A percentile compares a stretch with the other conserved stretches of the same genome.
Evolutionary conservation across 139 green algal species (phyloP).

Genomic region (Micractinium conductrix): DNA sequence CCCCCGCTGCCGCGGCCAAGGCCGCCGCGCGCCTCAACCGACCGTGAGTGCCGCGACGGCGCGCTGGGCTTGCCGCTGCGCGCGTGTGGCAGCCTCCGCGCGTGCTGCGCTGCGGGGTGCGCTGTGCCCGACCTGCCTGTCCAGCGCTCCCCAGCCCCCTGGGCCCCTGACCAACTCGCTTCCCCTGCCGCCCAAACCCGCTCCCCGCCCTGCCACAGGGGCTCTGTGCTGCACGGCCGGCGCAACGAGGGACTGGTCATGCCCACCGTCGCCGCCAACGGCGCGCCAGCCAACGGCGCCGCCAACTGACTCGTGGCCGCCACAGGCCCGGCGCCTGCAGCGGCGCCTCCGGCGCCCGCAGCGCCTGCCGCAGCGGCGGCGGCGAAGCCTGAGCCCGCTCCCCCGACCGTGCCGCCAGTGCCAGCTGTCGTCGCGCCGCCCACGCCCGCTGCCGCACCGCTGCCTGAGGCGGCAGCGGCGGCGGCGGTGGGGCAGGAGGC

Average conservation of each 20-base stretch:
- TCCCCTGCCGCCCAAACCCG: not conserved
- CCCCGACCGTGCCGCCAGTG: no score
- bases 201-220: not conserved
- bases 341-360: not conserved
- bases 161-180: not conserved
- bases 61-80: not conserved
- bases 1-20: not conserved
- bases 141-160: not conserved
- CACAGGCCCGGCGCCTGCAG: not conserved
- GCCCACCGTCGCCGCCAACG: no score
- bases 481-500: not conserved
- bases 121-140: not conserved
- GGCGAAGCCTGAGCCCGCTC: not conserved
- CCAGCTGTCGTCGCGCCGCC: not conserved
- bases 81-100: no score
- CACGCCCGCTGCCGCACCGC: not conserved
- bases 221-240: conserved; percentile 14
- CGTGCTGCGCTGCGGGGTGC: no score
- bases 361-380: not conserved
- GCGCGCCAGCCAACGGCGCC: conserved; percentile 15
- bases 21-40: not conserved
- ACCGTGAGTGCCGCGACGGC: not conserved
- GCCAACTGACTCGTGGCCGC: conserved; percentile 24
- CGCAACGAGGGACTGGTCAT: conserved; percentile 27
- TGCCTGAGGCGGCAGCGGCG: not conserved